Evolutionary conservation across 331 rosid genomes (phyloP), one percentile per base, ranked within the genome.

Genomic region (Malus hybrid): DNA sequence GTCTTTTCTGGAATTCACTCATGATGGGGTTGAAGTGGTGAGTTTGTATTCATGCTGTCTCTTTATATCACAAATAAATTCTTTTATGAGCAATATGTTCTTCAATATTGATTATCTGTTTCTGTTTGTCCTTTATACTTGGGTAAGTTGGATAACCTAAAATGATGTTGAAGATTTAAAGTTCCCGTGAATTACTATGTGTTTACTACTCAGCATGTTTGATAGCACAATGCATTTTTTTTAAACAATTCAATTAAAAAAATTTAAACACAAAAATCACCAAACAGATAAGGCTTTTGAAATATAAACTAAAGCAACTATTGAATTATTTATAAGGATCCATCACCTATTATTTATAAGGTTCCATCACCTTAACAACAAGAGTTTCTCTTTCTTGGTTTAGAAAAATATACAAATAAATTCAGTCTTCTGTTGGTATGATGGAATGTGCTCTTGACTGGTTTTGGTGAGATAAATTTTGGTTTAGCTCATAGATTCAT

Each of bases 1-100:
- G 15, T 95, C 99, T 46, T 95, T 90, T 84, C 81, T 95, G 66
- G 99, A 95, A 81, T 95, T 89, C 85, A 95, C 97, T 77, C 89
- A 92, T 62, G 97, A 95, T 71, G 96, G 88, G 69, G 87, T 80
- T 72, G 97, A 95, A 89, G 97, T 92, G 97, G 99, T 92, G 80
- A 85, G 97, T 83, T 73, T 59, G 24, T 62, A 64, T 39, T 39
- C 46, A 9, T 39, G 46, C 46, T 39, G 46, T 39, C 46, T 9
- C 4, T 11, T 55, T 12, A 27, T 56, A 20, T 72, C 28, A 56
- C 10, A 1, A 54, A 61, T 24, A 61, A 73, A 24, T 61, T 33
- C 19, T 13, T 76, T 6, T 64, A 48, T 63, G 16, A 50, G 24
- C 39, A 7, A 2, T 50, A 42, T 0, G 28, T 34, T 33, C 29